Evolutionary conservation across 306 rosid species (phyloP), one percentile per base, ranked within the genome.

Genomic region (Hylodesmum podocarpum): DNA sequence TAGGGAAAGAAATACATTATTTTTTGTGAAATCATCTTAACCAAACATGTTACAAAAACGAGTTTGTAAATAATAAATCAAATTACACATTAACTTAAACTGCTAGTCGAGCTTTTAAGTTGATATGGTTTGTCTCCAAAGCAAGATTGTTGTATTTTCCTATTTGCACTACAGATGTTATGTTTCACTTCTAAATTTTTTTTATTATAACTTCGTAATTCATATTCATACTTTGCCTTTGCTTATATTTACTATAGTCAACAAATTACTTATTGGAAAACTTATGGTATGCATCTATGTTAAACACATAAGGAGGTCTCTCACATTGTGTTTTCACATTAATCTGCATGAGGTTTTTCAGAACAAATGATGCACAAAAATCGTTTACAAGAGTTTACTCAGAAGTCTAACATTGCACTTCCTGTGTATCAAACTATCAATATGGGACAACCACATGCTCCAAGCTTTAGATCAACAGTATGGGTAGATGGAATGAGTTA

Each of bases 401-500:
- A 84, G 21, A 80, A 40, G 67, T 55, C 75, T 0, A 72, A 59
- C 54, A 41, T 84, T 31, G 65, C 76, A 0, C 54, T 77, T 16
- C 94, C 91, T 0, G 3, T 80, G 3, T 89, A 87, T 70, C 73
- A 59, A 13, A 87, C 85, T 2, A 24, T 65, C 0, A 84, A 83
- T 31, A 89, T 86, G 58, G 90, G 94, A 18, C 0, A 4, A 41
- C 29, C 0, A 0, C 78, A 83, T 75, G 51, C 66, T 7, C 88
- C 89, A 0, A 55, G 2, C n/a, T 87, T 54, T 66, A 79, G 89
- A 70, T 79, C 88, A 4, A 79, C 68, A 0, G 92, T 91, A 22
- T 16, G 18, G 21, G 86, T 87, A 3, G 81, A 72, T 47, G 94
- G 85, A 27, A 75, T 24, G 11, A 3, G 4, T 9, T 86, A 70